Base-by-base conservation (phyloP, 331 rosid genomes). In the Phaseolus coccineus region DNA sequence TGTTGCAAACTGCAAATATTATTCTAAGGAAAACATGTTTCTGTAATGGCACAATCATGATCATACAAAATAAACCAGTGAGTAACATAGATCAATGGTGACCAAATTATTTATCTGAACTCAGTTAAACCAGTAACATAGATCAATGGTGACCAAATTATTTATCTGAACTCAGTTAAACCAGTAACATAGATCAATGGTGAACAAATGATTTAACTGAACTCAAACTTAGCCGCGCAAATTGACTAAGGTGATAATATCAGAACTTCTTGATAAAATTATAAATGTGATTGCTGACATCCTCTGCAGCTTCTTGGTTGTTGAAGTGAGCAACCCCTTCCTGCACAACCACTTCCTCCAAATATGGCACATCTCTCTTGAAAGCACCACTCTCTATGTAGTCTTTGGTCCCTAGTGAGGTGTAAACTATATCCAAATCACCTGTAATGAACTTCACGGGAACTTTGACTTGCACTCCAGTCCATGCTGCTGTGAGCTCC, bases 291-390 rank as follows among this genome's bases (percentile, higher is more conserved):
- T 64, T 64, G 65, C 10, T 87, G 52, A 84, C 31, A 33, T 89
- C 90, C 35, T 86, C 80, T 1, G 93, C 77, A 6, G 81, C 76
- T 79, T 89, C 93, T 80, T 87, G 89, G 65, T 87, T 89, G 71
- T 86, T 86, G 40, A 83, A 91, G 83, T 91, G 96, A 51, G 81
- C 90, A 9, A 82, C 90, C 1, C 87, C 90, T 71, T 85, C 51
- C 50, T 89, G 88, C 31, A 89, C 37, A 48, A 91, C 71, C 42
- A 89, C 85, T 71, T 89, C 87, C 74, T 87, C 87, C 82, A 91
- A 81, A 44, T 37, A 66, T 14, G 93, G 91, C 42, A 89, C 92
- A 57, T 81, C 86, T 67, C 58, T 61, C 84, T 89, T 87, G 73
- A 87, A 89, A 12, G 73, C 84, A 3, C 92, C 90, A 0, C 85